phyloP scores from a whole-genome alignment of 441 rosid species.

The Euphorbia celastroides region DNA sequence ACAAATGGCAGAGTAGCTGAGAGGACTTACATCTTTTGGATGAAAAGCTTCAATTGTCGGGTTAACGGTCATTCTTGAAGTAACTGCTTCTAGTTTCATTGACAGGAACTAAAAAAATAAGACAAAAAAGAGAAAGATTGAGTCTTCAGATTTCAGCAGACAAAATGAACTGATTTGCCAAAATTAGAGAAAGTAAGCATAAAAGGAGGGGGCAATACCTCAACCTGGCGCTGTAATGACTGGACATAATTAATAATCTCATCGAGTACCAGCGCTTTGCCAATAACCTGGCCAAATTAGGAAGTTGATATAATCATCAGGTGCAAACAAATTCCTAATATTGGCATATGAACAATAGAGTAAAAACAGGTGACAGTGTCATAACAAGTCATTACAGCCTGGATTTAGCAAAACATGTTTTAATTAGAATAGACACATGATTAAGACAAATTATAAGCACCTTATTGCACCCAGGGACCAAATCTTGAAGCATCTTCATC shows the following conservation, averaged over 20 bases:
- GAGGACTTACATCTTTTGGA: slow-evolving; percentile 52
- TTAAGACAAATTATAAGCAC: slow-evolving; percentile 28
- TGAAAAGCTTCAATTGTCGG: slow-evolving; percentile 50
- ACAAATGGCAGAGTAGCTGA: background rate
- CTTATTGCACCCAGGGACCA: slow-evolving; percentile 88
- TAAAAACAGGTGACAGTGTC: background rate
- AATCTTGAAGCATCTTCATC: slow-evolving; percentile 81
- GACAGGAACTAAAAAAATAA: slow-evolving; percentile 56
- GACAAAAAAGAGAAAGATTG: background rate
- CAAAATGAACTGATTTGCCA: background rate
- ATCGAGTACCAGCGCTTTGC: slow-evolving; percentile 83
- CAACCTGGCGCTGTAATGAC: slow-evolving; percentile 75
- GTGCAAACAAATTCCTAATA: background rate
- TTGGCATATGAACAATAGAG: background rate
- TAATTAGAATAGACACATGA: background rate
- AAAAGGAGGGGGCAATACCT: slow-evolving; percentile 36
- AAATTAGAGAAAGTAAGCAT: background rate
- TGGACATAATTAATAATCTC: slow-evolving; percentile 90
- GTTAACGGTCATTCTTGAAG: slow-evolving; percentile 45
- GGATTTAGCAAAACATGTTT: background rate
- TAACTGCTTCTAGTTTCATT: slow-evolving; percentile 84
- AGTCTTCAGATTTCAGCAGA: background rate
- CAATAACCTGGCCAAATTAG: slow-evolving; percentile 48
- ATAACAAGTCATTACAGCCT: background rate
- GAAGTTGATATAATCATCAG: background rate